phyloP scores from a whole-genome alignment of 768 basidiomycete species.

The Pleurotus giganteus region DNA sequence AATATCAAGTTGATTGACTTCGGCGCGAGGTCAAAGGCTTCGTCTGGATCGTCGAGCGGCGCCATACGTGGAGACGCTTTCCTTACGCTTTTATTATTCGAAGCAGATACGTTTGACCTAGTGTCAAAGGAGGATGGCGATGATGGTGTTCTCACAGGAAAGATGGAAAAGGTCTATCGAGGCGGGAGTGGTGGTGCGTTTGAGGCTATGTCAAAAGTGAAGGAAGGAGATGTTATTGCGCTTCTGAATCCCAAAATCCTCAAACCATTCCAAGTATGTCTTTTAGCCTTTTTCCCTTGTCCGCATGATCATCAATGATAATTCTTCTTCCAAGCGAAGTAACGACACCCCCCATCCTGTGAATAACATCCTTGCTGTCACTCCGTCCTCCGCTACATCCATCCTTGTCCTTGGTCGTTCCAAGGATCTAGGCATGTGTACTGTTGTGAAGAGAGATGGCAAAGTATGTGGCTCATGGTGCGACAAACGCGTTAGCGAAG shows the following conservation, averaged over 20 bases:
- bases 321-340: constrained; percentile 32
- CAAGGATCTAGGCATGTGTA: constrained; percentile 84
- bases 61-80: constrained; percentile 79
- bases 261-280: constrained; percentile 77
- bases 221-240: constrained; percentile 88
- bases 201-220: constrained; percentile 80
- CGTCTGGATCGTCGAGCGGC: constrained; percentile 43
- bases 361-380: constrained; percentile 81
- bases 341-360: constrained; percentile 69
- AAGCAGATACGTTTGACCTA: constrained; percentile 71
- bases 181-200: constrained; percentile 94
- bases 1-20: constrained; percentile 85
- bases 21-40: constrained; percentile 56
- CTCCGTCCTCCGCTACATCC: constrained; percentile 77
- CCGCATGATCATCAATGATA: neutral
- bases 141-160: constrained; percentile 14
- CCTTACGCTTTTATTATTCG: constrained; percentile 82
- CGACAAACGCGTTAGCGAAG: constrained; percentile 81
- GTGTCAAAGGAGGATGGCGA: constrained; percentile 50
- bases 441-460: constrained; percentile 74
- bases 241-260: constrained; percentile 86
- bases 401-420: constrained; percentile 86
- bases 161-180: constrained; percentile 63
- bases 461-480: constrained; percentile 85
- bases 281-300: neutral